Evolutionary conservation across 2,329 filamentous ascomycete genomes (phyloP), one percentile per base, ranked within the genome.

Genomic region (Trichoderma afroharzianum): DNA sequence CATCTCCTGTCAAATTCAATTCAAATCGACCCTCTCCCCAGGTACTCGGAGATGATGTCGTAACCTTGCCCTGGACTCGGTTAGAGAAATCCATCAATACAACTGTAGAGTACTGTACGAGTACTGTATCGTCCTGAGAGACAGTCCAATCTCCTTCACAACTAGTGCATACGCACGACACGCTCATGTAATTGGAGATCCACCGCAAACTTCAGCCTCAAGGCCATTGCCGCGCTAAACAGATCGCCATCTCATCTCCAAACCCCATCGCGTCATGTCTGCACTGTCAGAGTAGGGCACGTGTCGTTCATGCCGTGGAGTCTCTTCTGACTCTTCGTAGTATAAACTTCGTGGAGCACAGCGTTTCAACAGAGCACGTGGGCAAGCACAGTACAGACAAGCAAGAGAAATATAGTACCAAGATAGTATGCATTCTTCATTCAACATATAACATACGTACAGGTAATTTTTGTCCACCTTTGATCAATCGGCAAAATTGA

Each of bases 211-310:
- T 59, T 59, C 36, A 68, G 64, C 64, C 53, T 39, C 64, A 30
- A 21, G 1, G 21, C 53, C 9, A 18, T 9, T 47, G 53, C 32
- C 36, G 53, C 64, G 64, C 64, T 68, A 59, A 57, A 68, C 39
- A 18, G 64, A 68, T 68, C 64, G 53, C 64, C 64, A 59, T 68
- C 64, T 68, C 26, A 68, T 47, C 64, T 59, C 39, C n/a, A 53
- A 33, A 24, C 63, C 47, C 47, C 63, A 55, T 53, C 43, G 26
- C 63, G 28, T 30, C 63, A 33, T 30, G 58, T 21, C 28, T 21
- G 24, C 15, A 59, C 30, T n/a, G 64, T 30, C 33, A 30, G 32
- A 47, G 30, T 55, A 12, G 18, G 28, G 53, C 64, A 68, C 64
- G 64, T 59, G 64, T 68, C 24, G 14, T 26, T 32, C 53, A 58